Percentiles rank a stretch among this genome's conserved stretches.
Conservation (phyloP, 2,329 filamentous ascomycete genomes). For the Pyricularia sp. region DNA sequence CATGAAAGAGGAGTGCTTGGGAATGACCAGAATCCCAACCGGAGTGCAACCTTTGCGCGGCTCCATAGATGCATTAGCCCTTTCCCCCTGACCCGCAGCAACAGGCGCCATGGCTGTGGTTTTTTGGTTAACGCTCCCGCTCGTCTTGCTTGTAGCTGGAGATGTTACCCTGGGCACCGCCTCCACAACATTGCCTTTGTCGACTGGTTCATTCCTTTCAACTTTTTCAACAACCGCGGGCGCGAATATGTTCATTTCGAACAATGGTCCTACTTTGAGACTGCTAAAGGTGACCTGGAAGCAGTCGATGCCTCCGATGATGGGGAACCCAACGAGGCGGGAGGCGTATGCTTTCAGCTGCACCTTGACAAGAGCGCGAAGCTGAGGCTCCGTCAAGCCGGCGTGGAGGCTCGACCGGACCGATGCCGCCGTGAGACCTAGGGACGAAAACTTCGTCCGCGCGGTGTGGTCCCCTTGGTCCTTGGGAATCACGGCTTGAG, state of each 20-base stretch:
- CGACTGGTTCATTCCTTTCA: neutral
- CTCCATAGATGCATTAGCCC: neutral
- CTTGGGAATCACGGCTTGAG: neutral
- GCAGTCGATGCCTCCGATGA: neutral
- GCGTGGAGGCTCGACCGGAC: neutral
- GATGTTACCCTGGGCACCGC: neutral
- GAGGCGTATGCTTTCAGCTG: neutral
- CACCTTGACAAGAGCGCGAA: neutral
- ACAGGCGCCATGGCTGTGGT: neutral
- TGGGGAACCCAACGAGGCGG: neutral
- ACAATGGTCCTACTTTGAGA: constrained; percentile 3
- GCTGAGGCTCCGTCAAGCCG: constrained; percentile 3
- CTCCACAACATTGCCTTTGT: neutral
- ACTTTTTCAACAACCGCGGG: neutral
- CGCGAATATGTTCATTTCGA: constrained; percentile 3
- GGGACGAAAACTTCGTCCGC: neutral
- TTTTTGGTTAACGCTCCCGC: neutral
- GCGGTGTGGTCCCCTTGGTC: neutral
- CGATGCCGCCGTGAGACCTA: neutral
- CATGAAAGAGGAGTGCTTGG: neutral
- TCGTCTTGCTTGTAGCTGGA: neutral
- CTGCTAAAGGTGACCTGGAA: constrained; percentile 1
- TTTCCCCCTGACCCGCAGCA: neutral
- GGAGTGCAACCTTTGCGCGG: constrained; percentile 1
- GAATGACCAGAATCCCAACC: neutral